phyloP scores from a whole-genome alignment of 176 grass and related monocot species.

The Carex parvula region DNA sequence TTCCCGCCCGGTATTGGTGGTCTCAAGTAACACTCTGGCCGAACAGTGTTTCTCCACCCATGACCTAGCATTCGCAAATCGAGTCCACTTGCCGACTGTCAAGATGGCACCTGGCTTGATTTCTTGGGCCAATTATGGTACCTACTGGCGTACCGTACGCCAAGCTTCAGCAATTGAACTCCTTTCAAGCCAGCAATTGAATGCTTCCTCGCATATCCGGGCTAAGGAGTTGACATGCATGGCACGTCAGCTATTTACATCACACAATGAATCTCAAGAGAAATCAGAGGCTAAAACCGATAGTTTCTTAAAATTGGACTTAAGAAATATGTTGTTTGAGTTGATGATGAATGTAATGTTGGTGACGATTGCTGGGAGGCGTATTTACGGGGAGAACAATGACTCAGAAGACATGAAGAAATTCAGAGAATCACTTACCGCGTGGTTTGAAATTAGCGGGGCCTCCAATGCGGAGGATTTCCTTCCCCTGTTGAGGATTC shows the following conservation, averaged over 20 bases:
- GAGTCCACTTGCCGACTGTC: conserved; percentile 5
- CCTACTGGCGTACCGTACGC: conserved; percentile 2
- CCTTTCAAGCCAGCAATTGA: conserved; percentile 1
- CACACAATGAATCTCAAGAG: background rate
- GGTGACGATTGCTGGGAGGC: background rate
- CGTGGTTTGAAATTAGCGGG: background rate
- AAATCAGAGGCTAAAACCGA: background rate
- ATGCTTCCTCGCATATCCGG: conserved; percentile 8
- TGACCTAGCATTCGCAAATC: conserved; percentile 32
- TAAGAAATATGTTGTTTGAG: conserved; percentile 24
- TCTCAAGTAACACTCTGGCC: conserved; percentile 13
- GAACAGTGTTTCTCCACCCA: conserved; percentile 34
- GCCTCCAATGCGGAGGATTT: background rate
- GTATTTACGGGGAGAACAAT: background rate
- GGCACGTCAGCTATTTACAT: background rate
- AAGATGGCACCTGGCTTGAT: background rate
- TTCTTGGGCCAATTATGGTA: background rate
- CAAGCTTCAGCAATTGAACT: background rate
- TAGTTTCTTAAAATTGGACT: conserved; percentile 3
- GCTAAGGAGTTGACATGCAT: background rate
- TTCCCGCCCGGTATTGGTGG: conserved; percentile 22
- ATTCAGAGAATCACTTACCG: background rate
- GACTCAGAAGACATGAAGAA: conserved; percentile 4
- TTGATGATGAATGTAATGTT: conserved; percentile 29
- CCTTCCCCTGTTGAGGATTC: conserved; percentile 19